phyloP scores from a whole-genome alignment of 208 protist genomes.

The Leptomonas pyrrhocoris region DNA sequence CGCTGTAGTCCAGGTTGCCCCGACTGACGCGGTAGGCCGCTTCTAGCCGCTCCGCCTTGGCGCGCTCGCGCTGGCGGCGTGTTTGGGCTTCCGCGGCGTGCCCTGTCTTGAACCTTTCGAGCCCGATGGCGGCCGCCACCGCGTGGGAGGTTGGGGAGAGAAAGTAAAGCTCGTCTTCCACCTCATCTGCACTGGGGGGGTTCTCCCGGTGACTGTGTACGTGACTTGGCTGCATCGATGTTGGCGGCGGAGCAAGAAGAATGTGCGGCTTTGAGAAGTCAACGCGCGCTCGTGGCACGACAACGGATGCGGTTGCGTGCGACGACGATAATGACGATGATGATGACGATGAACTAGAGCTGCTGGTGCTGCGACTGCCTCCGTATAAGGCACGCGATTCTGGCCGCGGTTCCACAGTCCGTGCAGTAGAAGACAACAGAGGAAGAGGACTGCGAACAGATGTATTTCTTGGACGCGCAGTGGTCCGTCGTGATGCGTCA shows the following conservation, averaged over 20 bases:
- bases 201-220: neutral
- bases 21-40: neutral
- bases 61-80: slow-evolving; percentile 22
- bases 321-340: neutral
- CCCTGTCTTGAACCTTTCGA: slow-evolving; percentile 17
- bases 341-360: neutral
- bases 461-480: neutral
- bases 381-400: neutral
- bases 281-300: slow-evolving; percentile 12
- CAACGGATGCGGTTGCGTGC: neutral
- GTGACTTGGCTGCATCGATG: neutral
- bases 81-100: slow-evolving; percentile 19
- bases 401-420: neutral
- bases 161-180: slow-evolving; percentile 61
- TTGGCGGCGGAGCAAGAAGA: neutral
- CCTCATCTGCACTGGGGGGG: neutral
- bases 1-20: neutral
- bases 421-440: too few species aligned
- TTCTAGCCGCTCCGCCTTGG: slow-evolving; percentile 23
- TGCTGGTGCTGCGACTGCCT: slow-evolving; percentile 8
- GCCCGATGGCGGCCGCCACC: slow-evolving; percentile 26
- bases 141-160: slow-evolving; percentile 49
- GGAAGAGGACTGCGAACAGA: too few species aligned
- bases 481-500: neutral
- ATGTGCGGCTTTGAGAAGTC: slow-evolving; percentile 43